Base-by-base conservation (phyloP, 176 grass and related monocot species). In the Leersia perrieri region DNA sequence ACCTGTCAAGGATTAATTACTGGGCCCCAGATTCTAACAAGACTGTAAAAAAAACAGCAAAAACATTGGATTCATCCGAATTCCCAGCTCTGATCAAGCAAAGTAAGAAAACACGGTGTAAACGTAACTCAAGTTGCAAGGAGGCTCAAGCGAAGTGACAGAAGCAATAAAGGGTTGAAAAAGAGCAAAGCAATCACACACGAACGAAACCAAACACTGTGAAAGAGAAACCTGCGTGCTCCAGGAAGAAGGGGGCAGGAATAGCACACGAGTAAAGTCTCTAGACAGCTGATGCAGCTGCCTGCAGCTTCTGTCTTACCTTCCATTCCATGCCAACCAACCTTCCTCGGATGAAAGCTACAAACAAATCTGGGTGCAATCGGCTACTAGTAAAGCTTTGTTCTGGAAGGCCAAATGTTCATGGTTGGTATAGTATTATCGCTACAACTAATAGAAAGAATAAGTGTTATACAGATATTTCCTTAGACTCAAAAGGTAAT, bases 261-360 rank as follows among this genome's bases (percentile, higher is more conserved):
- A 1, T 4, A 16, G 42, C 23, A n/a, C 7, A 60, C 5, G 72
- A 49, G 72, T 15, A 26, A 57, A n/a, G n/a, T n/a, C n/a, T n/a
- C n/a, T 28, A 20, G 28, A 78, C 39, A 26, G 53, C n/a, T 55
- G 49, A n/a, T 3, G 35, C 35, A 55, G 49, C 49, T 55, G 47
- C 47, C 11, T 20, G 8, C 5, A 29, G 45, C 13, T 71, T 51
- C 15, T 16, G 1, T 30, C 18, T 44, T 20, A 27, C 32, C 5
- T 26, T 11, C 40, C n/a, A 20, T 12, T 9, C 15, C 20, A 53
- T n/a, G n/a, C 42, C 42, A 28, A 1, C 44, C 44, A 25, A 22
- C 49, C 73, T 77, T 13, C 64, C 82, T 77, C 73, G 15, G 28
- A 33, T 28, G 63, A 44, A 13, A 44, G 22, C 74, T 77, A 11